Percentiles rank a stretch among this genome's conserved stretches.
phyloP scores from a whole-genome alignment of 2,329 filamentous ascomycete species.

The Leptographium radiaticola region DNA sequence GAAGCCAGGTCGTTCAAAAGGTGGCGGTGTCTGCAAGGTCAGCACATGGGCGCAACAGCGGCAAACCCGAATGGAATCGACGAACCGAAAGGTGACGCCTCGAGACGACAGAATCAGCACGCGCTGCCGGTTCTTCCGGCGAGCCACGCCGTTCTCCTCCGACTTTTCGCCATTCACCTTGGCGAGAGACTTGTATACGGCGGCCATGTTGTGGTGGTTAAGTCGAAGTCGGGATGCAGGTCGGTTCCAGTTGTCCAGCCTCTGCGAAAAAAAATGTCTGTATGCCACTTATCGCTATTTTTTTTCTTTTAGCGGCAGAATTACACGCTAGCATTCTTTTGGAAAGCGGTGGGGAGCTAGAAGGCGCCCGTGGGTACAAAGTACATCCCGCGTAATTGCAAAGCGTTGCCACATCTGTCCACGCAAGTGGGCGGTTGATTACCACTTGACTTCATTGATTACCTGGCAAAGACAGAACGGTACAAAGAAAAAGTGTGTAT shows the following conservation, averaged over 20 bases:
- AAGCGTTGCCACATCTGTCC: too few relatives aligned
- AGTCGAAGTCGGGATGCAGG: background rate
- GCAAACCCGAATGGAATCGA: background rate
- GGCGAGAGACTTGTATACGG: conserved; percentile 63
- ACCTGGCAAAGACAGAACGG: background rate
- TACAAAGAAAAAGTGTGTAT: background rate
- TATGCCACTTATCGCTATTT: conserved; percentile 2
- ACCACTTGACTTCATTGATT: background rate
- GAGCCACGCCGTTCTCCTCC: conserved; percentile 23
- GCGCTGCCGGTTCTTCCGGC: conserved; percentile 53
- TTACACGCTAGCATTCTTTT: background rate
- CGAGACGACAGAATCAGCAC: conserved; percentile 85
- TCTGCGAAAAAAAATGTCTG: background rate
- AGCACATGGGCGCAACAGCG: background rate
- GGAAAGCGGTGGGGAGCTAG: conserved; percentile 3
- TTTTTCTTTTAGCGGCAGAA: conserved; percentile 7
- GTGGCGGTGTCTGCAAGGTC: conserved; percentile 63
- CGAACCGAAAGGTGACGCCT: conserved; percentile 74
- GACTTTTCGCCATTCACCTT: conserved; percentile 40
- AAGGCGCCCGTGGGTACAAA: too few relatives aligned
- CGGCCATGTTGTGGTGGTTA: conserved; percentile 41
- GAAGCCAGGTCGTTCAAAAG: conserved; percentile 78
- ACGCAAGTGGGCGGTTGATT: background rate
- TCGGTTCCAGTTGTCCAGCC: background rate
- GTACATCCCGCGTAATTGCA: too few relatives aligned